Percentiles rank a stretch among this genome's conserved stretches.
Evolutionary conservation across 495 filamentous ascomycete species (phyloP).

Genomic region (Lophiostoma macrostomum): DNA sequence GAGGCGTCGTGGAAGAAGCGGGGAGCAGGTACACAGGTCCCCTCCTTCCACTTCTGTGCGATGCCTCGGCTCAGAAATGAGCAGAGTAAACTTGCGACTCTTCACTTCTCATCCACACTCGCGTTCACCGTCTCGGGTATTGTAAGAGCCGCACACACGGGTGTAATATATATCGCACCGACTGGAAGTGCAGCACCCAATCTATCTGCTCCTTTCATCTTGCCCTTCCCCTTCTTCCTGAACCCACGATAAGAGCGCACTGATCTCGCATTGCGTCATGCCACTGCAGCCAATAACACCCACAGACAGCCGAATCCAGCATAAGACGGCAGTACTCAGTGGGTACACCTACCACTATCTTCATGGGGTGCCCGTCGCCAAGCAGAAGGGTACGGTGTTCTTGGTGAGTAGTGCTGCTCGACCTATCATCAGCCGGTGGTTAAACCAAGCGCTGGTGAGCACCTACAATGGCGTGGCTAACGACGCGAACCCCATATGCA

Average conservation of each 20-base stretch:
- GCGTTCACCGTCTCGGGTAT: no score
- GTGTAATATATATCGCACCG: conserved; percentile 6
- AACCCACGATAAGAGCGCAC: conserved; percentile 22
- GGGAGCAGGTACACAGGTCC: no score
- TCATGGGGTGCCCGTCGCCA: conserved; percentile 52
- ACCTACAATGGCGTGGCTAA: conserved; percentile 1
- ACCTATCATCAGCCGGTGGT: conserved; percentile 18
- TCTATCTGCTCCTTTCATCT: conserved; percentile 33
- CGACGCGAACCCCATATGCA: conserved; percentile 23
- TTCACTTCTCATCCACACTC: not conserved
- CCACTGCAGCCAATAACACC: conserved; percentile 59
- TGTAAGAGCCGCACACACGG: no score
- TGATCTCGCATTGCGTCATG: conserved; percentile 39
- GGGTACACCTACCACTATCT: conserved; percentile 69
- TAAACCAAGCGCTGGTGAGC: conserved; percentile 9
- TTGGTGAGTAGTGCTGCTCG: conserved; percentile 46
- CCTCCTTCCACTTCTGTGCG: not conserved
- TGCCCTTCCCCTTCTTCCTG: conserved; percentile 36
- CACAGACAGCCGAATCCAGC: conserved; percentile 61
- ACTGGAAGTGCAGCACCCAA: conserved; percentile 14
- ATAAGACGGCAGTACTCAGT: conserved; percentile 58
- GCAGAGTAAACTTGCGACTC: no score
- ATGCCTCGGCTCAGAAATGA: not conserved
- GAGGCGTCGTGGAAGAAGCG: no score
- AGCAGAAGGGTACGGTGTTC: conserved; percentile 60